Conservation (phyloP, 176 grass and related monocot genomes). For the Hyparrhenia diplandra region DNA sequence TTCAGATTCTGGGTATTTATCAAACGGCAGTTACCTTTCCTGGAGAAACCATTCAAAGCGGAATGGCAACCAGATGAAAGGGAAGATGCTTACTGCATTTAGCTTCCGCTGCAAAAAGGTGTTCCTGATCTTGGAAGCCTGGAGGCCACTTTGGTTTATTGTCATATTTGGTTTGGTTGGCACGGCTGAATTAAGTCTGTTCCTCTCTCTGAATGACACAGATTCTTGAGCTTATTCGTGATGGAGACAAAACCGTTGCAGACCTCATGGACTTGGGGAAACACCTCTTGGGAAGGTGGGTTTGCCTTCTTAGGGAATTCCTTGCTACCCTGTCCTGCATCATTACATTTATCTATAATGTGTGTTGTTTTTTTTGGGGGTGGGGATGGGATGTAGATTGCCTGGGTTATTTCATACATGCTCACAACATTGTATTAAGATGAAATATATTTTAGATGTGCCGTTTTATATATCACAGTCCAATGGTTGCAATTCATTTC, state of each 20-base stretch:
- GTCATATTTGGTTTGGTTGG: not conserved
- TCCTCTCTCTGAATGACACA: conserved; percentile 20
- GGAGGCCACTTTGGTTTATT: not conserved
- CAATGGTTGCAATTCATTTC: not conserved
- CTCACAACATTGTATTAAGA: not conserved
- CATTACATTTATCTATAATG: not conserved
- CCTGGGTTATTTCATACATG: not conserved
- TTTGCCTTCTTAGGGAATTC: not conserved
- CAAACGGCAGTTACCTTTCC: not conserved
- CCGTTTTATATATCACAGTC: not conserved
- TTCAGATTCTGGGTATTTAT: not conserved
- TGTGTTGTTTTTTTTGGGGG: not conserved
- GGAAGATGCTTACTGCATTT: not conserved
- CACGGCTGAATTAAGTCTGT: not conserved
- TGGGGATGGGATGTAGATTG: not conserved
- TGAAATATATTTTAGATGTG: not conserved
- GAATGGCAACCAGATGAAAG: not conserved
- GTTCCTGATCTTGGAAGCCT: not conserved
- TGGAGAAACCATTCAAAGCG: not conserved
- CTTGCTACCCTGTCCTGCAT: not conserved
- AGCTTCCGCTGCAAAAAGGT: not conserved
- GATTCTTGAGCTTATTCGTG: conserved; percentile 91
- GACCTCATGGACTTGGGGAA: conserved; percentile 87
- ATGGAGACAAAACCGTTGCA: conserved; percentile 74
- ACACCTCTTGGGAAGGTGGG: conserved; percentile 69